Conservation (phyloP, 2,329 filamentous ascomycete species). For the Verticillium dahliae region DNA sequence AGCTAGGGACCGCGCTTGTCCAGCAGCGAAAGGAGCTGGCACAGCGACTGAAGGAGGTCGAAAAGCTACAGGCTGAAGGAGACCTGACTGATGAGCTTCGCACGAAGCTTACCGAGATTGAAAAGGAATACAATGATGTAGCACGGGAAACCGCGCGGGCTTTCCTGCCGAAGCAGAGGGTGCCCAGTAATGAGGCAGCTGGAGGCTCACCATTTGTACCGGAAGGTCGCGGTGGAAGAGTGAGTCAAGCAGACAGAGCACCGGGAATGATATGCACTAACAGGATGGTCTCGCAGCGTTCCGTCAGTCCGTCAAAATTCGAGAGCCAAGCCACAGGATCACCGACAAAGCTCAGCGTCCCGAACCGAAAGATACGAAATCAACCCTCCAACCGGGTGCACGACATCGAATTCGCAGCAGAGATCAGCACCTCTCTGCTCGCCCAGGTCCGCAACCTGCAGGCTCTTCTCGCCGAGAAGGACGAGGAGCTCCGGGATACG, state of each 20-base stretch:
- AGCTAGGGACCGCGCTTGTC: slow-evolving; percentile 79
- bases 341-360: slow-evolving; percentile 81
- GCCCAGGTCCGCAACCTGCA: slow-evolving; percentile 92
- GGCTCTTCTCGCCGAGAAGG: slow-evolving; percentile 74
- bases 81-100: slow-evolving; percentile 80
- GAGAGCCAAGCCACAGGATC: slow-evolving; percentile 79
- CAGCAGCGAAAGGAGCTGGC: slow-evolving; percentile 79
- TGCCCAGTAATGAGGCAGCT: slow-evolving; percentile 60
- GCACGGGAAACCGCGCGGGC: slow-evolving; percentile 83
- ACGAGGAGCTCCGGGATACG: slow-evolving; percentile 72
- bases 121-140: slow-evolving; percentile 92
- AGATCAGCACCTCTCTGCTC: slow-evolving; percentile 91
- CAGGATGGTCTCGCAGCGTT: slow-evolving; percentile 40
- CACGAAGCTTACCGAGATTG: slow-evolving; percentile 76
- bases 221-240: slow-evolving; percentile 44
- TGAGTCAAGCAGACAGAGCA: slow-evolving; percentile 26
- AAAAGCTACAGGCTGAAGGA: slow-evolving; percentile 66
- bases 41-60: slow-evolving; percentile 77
- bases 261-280: not conserved
- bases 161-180: slow-evolving; percentile 78
- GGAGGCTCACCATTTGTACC: slow-evolving; percentile 46
- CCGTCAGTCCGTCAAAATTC: slow-evolving; percentile 69
- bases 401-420: slow-evolving; percentile 96
- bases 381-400: slow-evolving; percentile 83
- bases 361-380: slow-evolving; percentile 82